Evolutionary conservation across 2,329 filamentous ascomycete species (phyloP).

Genomic region (Fusarium caatingaense): DNA sequence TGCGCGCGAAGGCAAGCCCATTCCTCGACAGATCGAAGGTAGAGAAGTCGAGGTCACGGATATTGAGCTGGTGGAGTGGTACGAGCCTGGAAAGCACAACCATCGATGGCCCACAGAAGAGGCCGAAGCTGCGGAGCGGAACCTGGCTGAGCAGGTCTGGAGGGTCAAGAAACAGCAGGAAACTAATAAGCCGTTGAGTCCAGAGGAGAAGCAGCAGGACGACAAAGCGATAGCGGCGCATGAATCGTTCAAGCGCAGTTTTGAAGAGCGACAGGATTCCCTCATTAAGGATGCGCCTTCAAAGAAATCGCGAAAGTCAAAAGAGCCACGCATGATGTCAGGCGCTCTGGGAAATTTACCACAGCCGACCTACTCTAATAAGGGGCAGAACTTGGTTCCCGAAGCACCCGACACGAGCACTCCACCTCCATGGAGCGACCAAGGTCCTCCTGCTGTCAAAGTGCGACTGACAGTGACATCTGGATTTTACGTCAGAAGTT

Average conservation of each 20-base stretch:
- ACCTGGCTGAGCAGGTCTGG: constrained; percentile 78
- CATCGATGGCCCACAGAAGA: constrained; percentile 85
- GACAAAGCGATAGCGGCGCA: constrained; percentile 66
- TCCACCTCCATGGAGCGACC: constrained; percentile 67
- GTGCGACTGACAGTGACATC: constrained; percentile 93
- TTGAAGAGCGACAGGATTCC: constrained; percentile 67
- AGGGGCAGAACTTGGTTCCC: constrained; percentile 66
- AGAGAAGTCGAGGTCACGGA: constrained; percentile 81
- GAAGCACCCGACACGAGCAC: constrained; percentile 59
- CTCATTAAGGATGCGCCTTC: constrained; percentile 64
- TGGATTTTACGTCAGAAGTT: constrained; percentile 94
- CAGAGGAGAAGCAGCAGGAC: constrained; percentile 67
- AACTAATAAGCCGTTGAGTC: constrained; percentile 60
- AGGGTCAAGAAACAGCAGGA: constrained; percentile 69
- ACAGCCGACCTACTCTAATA: constrained; percentile 53
- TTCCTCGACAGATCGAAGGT: constrained; percentile 86
- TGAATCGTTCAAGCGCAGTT: constrained; percentile 68
- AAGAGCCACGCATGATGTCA: constrained; percentile 64
- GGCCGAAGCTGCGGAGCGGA: constrained; percentile 78
- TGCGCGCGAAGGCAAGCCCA: constrained; percentile 86
- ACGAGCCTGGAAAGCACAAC: constrained; percentile 82
- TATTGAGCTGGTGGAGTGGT: constrained; percentile 85
- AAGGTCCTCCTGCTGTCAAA: constrained; percentile 79
- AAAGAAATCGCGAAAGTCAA: constrained; percentile 48
- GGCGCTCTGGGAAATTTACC: constrained; percentile 66